Evolutionary conservation across 2,329 filamentous ascomycete genomes (phyloP), one percentile per base, ranked within the genome.

Genomic region (Chrysosporium keratinophilum): DNA sequence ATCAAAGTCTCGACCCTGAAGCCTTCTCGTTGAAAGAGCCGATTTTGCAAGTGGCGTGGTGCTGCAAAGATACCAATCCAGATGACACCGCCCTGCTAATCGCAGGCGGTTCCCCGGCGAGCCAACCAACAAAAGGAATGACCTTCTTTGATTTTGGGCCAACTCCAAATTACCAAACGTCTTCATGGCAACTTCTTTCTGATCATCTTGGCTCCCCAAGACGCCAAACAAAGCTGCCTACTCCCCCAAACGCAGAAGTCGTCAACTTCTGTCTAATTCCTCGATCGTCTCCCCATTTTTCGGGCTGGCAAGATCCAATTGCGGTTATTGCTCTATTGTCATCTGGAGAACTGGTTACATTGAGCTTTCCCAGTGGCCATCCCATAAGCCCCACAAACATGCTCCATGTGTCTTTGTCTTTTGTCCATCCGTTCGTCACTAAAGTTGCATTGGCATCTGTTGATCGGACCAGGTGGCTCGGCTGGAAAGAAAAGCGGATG

Each of bases 321-420:
- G 91, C 89, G 19, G 74, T 95, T 40, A 76, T 98, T 60, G 80
- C 82, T 2, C 73, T 94, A 5, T 74, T 97, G 2, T 83, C 85
- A 0, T 95, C 89, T 1, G 93, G 93, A 19, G 91, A 97, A 70
- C 71, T 97, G 28, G 78, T 94, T 50, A 95, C 91, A 0, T 73
- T 97, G 66, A 95, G 85, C 62, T 97, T 97, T 65, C 93, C 93
- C 0, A 93, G 85, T 46, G 93, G 93, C 28, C 87, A 90, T 67
- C 85, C 88, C 0, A 94, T 97, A 53, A 87, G 84, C 28, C 89
- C 93, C 1, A 95, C 90, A 3, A 95, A 96, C 63, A 88, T 95
- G 69, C 78, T 98, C 5, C 91, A 95, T 63, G 80, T 90, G 0
- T 95, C 87, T 1, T 72, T 96, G 44, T 86, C 86, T 1, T 87